phyloP scores from a whole-genome alignment of 371 early-diverging fungal species.

The Haplosporangium sp. region DNA sequence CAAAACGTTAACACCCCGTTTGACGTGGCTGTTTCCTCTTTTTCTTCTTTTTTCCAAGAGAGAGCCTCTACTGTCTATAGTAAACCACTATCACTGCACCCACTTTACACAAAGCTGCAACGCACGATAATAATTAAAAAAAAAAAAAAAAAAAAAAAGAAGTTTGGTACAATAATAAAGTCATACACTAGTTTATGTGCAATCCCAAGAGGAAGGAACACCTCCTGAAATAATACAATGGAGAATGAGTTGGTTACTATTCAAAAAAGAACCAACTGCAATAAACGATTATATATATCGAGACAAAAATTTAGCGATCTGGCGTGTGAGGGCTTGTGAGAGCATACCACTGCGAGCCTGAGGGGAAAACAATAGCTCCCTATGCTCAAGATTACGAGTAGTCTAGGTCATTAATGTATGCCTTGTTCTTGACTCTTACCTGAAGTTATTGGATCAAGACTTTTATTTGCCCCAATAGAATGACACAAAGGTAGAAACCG shows the following conservation, averaged over 20 bases:
- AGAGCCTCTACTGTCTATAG: neutral
- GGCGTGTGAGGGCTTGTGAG: constrained; percentile 1
- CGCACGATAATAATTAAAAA: too few relatives aligned
- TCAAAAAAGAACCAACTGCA: too few relatives aligned
- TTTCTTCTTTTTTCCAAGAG: neutral
- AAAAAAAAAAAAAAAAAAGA: too few relatives aligned
- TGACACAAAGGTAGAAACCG: constrained; percentile 9
- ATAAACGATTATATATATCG: neutral
- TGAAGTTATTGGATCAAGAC: neutral
- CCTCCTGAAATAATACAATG: constrained; percentile 6
- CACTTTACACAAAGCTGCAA: neutral
- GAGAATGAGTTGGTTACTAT: neutral
- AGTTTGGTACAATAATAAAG: too few relatives aligned
- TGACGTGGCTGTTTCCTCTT: neutral
- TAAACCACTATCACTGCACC: neutral
- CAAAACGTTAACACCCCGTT: neutral
- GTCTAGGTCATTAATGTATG: constrained; percentile 9
- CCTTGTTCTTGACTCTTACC: constrained; percentile 8
- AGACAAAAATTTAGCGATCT: neutral
- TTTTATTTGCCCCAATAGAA: constrained; percentile 1
- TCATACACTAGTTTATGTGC: neutral
- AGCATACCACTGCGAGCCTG: neutral
- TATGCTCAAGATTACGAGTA: neutral
- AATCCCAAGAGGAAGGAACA: neutral
- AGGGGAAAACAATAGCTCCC: neutral